These are phyloP conservation scores for Apiospora arundinis DNA, from an alignment of 2,329 filamentous ascomycete species.

Conservation along the genomic window DNA sequence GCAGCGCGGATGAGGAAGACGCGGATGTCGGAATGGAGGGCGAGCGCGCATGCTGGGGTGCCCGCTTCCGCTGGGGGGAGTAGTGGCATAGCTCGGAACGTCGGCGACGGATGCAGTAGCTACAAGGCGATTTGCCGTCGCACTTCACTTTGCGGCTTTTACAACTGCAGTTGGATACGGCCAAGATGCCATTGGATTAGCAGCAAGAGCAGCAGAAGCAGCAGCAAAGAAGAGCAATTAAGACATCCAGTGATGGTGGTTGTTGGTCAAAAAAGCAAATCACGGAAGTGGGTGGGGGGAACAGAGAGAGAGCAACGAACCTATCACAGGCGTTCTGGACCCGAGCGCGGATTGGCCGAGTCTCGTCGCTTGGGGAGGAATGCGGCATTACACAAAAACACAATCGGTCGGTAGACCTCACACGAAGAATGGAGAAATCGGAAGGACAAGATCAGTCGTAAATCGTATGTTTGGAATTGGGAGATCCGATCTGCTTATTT, in stretches of 20 bases:
- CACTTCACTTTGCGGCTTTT: conserved; percentile 59
- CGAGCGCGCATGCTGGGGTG: background rate
- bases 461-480: background rate
- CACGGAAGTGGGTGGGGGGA: background rate
- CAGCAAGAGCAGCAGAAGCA: background rate
- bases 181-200: background rate
- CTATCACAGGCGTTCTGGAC: conserved; percentile 23
- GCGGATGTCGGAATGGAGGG: conserved; percentile 16
- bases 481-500: background rate
- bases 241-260: too few relatives aligned
- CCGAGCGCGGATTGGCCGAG: conserved; percentile 19
- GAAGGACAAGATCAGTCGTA: background rate
- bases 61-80: conserved; percentile 49
- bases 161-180: conserved; percentile 39
- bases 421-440: background rate
- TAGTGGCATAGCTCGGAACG: conserved; percentile 51
- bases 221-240: too few relatives aligned
- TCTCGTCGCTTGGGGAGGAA: conserved; percentile 11
- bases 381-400: conserved; percentile 11
- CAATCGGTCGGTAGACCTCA: background rate
- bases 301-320: background rate
- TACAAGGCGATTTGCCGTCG: conserved; percentile 54
- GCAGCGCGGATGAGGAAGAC: background rate
- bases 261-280: background rate
- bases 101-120: conserved; percentile 51